Evolutionary conservation across 495 filamentous ascomycete species (phyloP), one percentile per base, ranked within the genome.

Genomic region (Penicillium subrubescens): DNA sequence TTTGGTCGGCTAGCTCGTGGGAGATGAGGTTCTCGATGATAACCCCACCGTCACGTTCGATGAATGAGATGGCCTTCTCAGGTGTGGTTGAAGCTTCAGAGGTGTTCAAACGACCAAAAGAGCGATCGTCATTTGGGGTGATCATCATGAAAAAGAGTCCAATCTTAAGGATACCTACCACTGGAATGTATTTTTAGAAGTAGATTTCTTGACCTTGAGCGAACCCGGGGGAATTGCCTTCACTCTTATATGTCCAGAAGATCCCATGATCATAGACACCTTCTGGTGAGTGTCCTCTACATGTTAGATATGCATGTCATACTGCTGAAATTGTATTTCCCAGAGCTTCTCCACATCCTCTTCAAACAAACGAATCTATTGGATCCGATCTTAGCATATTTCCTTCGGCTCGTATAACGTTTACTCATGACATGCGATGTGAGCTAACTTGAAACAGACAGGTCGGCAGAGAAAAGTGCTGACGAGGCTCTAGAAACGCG

Each of bases 21-120:
- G 70, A 61, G 51, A 74, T 56, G 19, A 74, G 60, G 14, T 70
- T 71, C 29, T 71, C 63, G 10, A 74, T 64, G 50, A 74, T 69
- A 14, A 71, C 65, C 14, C 70, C 70, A 33, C 72, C 72, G 25
- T 69, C 67, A 10, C 63, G 59, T 12, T 44, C 27, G 21, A 69
- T 48, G 25, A 43, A 35, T 6, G 29, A 39, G 50, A 69, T 53
- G 11, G 62, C 62, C 27, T 46, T 39, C 34, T 62, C 46, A 10
- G 59, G 43, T 0, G 67, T 69, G 8, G 63, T 62, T 11, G 53
- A 55, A 44, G 50, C 39, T 3, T 65, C 50, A 14, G 34, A 8
- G 23, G 67, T 64, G n/a, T 69, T 39, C 31, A 69, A 44, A 17
- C 67, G 59, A 14, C 46, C 55, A 12, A 69, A 59, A 2, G 48